Evolutionary conservation across 176 grass and related monocot genomes (phyloP).

Genomic region (Bromus sterilis): DNA sequence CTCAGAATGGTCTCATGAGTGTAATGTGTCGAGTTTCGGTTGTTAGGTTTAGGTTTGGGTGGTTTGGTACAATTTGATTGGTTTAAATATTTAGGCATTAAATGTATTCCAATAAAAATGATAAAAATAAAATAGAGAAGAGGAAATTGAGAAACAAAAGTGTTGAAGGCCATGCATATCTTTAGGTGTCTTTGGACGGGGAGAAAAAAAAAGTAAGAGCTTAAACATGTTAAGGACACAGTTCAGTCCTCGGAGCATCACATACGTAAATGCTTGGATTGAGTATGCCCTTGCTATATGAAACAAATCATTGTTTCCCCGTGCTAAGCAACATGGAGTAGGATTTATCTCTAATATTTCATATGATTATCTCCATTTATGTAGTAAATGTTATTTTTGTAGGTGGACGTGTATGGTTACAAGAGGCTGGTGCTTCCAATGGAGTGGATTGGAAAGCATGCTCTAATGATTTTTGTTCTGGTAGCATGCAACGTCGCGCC

Average conservation of each 20-base stretch:
- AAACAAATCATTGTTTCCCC: no score
- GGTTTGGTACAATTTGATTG: background rate
- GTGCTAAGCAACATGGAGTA: background rate
- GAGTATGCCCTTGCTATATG: no score
- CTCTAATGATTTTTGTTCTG: slow-evolving; percentile 65
- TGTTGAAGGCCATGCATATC: no score
- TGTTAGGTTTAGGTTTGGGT: background rate
- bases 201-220: no score
- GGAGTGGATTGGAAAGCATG: slow-evolving; percentile 78
- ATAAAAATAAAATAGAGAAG: no score
- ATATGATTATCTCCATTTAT: background rate
- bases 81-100: background rate
- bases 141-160: no score
- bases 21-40: background rate
- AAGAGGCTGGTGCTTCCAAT: slow-evolving; percentile 36
- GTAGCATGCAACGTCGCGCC: slow-evolving; percentile 64
- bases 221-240: no score
- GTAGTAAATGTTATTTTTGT: background rate
- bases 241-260: no score
- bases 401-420: slow-evolving; percentile 73
- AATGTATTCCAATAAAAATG: background rate
- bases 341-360: background rate
- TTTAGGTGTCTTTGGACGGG: no score
- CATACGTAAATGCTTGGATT: no score
- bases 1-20: background rate